Evolutionary conservation across 148 eudicot species (phyloP), one percentile per base, ranked within the genome.

Genomic region (Bassia scoparia): DNA sequence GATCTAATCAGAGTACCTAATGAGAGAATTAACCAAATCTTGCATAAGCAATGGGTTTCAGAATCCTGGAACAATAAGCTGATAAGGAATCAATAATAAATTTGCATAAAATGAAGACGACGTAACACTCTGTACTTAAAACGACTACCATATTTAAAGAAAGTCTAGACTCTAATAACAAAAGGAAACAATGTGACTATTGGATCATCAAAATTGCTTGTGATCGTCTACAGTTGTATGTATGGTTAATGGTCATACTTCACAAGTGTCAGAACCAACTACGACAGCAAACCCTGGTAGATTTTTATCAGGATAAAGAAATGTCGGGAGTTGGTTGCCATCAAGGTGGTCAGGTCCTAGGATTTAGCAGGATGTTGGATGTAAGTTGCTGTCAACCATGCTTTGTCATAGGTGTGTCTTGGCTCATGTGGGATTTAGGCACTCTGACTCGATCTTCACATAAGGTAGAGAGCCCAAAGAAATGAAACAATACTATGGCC

Each of bases 391-490:
- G n/a, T 73, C 21, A 2, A 54, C 38, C 30, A 26, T n/a, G 33
- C 64, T 21, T 27, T 30, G 27, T 7, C n/a, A 41, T 14, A 9
- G n/a, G n/a, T 33, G 37, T 26, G n/a, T 38, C 53, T 44, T 13
- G 34, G 20, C 16, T 89, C 82, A 89, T 74, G n/a, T 84, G 88
- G 43, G 83, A 68, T 75, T 89, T 89, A 23, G 83, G 86, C 76
- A 86, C 86, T 38, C 78, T 46, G 61, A n/a, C n/a, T n/a, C n/a
- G n/a, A 88, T 88, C 84, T 88, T 90, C 79, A 90, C 96, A 75
- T 87, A 90, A 5, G 96, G 96, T 43, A 87, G 81, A 69, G n/a
- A 84, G n/a, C 52, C 89, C 89, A 72, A 86, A 21, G 52, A 89
- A 77, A 79, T 80, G 76, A 41, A 62, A 82, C 38, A 90, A 78